Percentiles rank a stretch among this genome's conserved stretches.
These are phyloP conservation scores for Macrophomina tecta DNA, from an alignment of 2,329 filamentous ascomycete genomes.

Conservation along the genomic window DNA sequence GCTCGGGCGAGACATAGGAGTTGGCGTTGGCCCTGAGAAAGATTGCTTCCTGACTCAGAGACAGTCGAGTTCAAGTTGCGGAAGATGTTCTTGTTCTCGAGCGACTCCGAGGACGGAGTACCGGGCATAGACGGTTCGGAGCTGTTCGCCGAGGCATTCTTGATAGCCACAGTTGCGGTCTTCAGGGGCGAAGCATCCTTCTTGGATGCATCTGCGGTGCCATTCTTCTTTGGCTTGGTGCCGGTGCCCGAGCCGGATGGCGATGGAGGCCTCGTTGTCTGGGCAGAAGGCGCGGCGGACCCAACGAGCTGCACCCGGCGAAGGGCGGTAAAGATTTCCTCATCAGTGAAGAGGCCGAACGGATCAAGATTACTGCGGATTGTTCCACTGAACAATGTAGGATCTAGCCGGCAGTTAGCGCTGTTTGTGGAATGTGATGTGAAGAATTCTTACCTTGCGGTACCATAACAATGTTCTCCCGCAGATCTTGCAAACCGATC, in stretches of 20 bases:
- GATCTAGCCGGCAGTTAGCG: conserved; percentile 61
- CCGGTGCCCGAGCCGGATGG: conserved; percentile 34
- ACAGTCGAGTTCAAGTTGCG: conserved; percentile 82
- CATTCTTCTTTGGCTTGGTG: conserved; percentile 29
- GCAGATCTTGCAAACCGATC: conserved; percentile 91
- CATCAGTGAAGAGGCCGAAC: conserved; percentile 86
- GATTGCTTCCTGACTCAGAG: conserved; percentile 88
- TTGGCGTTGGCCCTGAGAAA: conserved; percentile 95
- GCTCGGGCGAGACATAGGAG: conserved; percentile 92
- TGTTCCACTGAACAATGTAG: conserved; percentile 90
- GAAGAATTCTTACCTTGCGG: conserved; percentile 65
- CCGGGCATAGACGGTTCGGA: conserved; percentile 40
- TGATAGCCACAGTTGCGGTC: conserved; percentile 34
- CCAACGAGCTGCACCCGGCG: conserved; percentile 88
- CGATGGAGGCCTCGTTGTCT: conserved; percentile 36
- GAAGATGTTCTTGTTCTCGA: conserved; percentile 94
- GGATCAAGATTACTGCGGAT: conserved; percentile 93
- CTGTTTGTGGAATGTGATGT: background rate
- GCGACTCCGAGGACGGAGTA: conserved; percentile 43
- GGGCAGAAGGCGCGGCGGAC: conserved; percentile 50
- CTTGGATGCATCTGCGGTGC: conserved; percentile 30
- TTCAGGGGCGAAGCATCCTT: background rate
- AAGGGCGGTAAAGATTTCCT: conserved; percentile 85
- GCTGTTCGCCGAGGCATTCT: conserved; percentile 35
- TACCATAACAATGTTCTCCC: conserved; percentile 94